Evolutionary conservation across 2,329 filamentous ascomycete genomes (phyloP).

Genomic region (Dothideomycetes sp.): DNA sequence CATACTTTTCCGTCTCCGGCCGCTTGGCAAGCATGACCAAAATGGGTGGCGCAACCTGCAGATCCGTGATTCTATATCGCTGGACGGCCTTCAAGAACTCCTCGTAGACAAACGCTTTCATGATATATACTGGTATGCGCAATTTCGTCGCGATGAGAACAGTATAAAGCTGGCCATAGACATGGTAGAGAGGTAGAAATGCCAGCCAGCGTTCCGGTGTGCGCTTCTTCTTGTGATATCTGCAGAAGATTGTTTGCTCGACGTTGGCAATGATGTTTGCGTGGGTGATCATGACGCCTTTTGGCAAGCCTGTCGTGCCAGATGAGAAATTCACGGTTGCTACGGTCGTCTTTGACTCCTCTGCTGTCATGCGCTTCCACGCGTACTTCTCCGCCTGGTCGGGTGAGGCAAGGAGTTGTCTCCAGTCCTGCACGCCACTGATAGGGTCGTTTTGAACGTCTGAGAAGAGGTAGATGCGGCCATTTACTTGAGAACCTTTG

Average conservation of each 20-base stretch:
- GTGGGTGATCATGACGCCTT: conserved; percentile 23
- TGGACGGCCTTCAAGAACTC: conserved; percentile 28
- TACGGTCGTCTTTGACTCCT: not conserved
- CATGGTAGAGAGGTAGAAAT: conserved; percentile 22
- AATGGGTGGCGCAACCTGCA: conserved; percentile 29
- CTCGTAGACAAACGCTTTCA: conserved; percentile 28
- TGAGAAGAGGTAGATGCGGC: not conserved
- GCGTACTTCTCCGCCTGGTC: not conserved
- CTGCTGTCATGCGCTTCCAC: not conserved
- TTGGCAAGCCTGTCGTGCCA: conserved; percentile 37
- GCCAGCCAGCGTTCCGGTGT: conserved; percentile 27
- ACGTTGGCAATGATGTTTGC: conserved; percentile 15
- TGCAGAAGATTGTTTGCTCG: conserved; percentile 10
- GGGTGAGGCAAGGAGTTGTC: not conserved
- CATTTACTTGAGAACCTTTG: not conserved
- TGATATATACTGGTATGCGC: conserved; percentile 24
- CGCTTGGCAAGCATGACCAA: conserved; percentile 28
- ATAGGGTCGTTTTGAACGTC: not conserved
- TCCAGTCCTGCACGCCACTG: not conserved
- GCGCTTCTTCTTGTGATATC: conserved; percentile 18
- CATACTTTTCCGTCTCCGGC: conserved; percentile 21
- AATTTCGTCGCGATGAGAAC: conserved; percentile 23
- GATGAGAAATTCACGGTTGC: conserved; percentile 25
- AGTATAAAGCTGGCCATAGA: conserved; percentile 26
- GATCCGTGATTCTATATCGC: conserved; percentile 25